Base-by-base conservation (phyloP, 1,139 yeast genomes). In the Blastobotrys petasosporus region DNA sequence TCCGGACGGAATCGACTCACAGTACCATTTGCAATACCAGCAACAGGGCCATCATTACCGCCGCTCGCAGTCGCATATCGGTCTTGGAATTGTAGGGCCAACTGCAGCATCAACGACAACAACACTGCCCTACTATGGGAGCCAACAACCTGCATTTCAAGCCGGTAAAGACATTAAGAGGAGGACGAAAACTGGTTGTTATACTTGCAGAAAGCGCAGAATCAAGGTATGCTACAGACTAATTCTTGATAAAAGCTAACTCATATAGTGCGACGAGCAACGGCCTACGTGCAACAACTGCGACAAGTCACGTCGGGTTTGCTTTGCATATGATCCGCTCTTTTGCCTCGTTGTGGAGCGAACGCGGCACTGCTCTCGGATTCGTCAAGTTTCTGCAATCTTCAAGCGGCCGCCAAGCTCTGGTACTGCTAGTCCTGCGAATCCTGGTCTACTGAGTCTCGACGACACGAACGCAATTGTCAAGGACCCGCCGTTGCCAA, bases 231-330 rank as follows among this genome's bases (percentile, higher is more conserved):
- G 40, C 20, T 20, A 20, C 25, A 20, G 7, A 20, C 4, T 4
- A 20, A 20, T 20, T 4, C 7, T 20, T 20, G 25, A 4, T 20
- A 7, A 20, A 37, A 8, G 12, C 20, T 37, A 17, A 17, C 29
- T 9, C 13, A 11, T 17, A 5, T 36, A 37, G 60, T 83, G 92
- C 65, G 92, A 82, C 60, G 92, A 83, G 63, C 66, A 82, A 43
- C 83, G 80, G 55, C 92, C 92, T 1, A 73, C 75, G 44, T 85
- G 94, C 60, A 72, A 69, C 57, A 84, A 85, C 62, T 85, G 94
- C 62, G 84, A 79, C 57, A 75, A 85, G 52, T 74, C 82, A 39
- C 79, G 79, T 49, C 79, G 85, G 53, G 75, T 76, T 11, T 85
- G 94, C 58, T 67, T 81, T 10, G 88, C 87, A 2, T 82, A 82